phyloP scores from a whole-genome alignment of 1,139 yeast species.

The Hyphopichia pseudoburtonii region DNA sequence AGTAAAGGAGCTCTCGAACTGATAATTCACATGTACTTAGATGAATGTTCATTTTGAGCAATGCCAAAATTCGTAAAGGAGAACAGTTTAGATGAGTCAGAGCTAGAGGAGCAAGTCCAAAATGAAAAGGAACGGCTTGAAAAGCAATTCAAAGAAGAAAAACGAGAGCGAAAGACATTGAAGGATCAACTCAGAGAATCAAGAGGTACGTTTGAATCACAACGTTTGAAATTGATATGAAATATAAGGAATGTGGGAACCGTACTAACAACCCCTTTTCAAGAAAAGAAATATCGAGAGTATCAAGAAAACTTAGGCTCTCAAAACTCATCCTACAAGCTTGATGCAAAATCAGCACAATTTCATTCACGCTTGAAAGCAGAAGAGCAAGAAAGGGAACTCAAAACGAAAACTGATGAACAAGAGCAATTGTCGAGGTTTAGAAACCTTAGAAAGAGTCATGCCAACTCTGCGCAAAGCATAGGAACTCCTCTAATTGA shows the following conservation, averaged over 20 bases:
- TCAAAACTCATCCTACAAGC: conserved; percentile 38
- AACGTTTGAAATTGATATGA: neutral
- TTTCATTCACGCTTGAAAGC: conserved; percentile 24
- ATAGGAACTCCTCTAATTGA: neutral
- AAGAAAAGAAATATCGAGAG: conserved; percentile 31
- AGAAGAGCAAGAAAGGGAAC: conserved; percentile 16
- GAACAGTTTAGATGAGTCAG: conserved; percentile 3
- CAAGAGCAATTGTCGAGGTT: conserved; percentile 1
- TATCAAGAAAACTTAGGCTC: conserved; percentile 33
- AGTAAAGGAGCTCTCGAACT: neutral
- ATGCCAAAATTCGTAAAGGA: conserved; percentile 12
- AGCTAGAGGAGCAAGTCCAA: neutral
- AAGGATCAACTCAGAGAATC: conserved; percentile 38
- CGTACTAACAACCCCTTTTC: conserved; percentile 5
- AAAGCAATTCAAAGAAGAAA: conserved; percentile 8
- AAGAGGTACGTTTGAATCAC: conserved; percentile 23
- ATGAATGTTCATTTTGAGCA: neutral
- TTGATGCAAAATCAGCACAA: conserved; percentile 30
- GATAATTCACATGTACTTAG: no score
- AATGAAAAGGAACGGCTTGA: conserved; percentile 1
- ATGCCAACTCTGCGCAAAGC: neutral
- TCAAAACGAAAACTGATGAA: conserved; percentile 6
- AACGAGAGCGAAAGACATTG: conserved; percentile 27
- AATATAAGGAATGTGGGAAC: neutral
- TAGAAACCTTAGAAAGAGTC: neutral